Percentiles rank a stretch among this genome's conserved stretches.
phyloP scores from a whole-genome alignment of 805 yeast species.

The Wilhelminamyces savonicus region DNA sequence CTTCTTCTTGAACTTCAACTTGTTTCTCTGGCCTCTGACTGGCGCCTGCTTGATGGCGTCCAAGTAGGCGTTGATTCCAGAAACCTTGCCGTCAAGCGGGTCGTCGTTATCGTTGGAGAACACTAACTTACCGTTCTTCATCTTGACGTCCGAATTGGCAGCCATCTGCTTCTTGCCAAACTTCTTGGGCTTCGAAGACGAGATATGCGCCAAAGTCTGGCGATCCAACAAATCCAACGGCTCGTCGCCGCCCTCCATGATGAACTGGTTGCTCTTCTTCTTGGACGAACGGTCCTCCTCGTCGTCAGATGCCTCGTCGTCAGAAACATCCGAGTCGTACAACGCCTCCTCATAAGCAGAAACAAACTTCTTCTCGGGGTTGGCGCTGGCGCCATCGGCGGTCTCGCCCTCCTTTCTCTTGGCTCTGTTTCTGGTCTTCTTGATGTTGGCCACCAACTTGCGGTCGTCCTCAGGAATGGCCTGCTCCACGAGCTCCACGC shows the following conservation, averaged over 20 bases:
- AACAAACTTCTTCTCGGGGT: slow-evolving; percentile 47
- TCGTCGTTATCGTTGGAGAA: slow-evolving; percentile 49
- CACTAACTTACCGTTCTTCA: slow-evolving; percentile 63
- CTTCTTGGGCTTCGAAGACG: slow-evolving; percentile 78
- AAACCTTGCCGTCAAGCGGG: slow-evolving; percentile 30
- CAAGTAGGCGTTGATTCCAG: slow-evolving; percentile 84
- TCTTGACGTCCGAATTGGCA: slow-evolving; percentile 26
- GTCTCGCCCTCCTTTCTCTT: slow-evolving; percentile 55
- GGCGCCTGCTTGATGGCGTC: slow-evolving; percentile 94
- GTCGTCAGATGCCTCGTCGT: slow-evolving; percentile 50
- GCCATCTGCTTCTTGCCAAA: slow-evolving; percentile 38
- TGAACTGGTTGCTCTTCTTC: slow-evolving; percentile 50
- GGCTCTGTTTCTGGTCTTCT: slow-evolving; percentile 78
- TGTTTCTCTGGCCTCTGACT: slow-evolving; percentile 87
- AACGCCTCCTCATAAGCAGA: slow-evolving; percentile 92
- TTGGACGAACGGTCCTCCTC: slow-evolving; percentile 31
- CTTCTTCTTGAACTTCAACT: slow-evolving; percentile 76
- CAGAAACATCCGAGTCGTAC: slow-evolving; percentile 64
- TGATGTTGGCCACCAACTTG: slow-evolving; percentile 77
- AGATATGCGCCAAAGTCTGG: slow-evolving; percentile 77
- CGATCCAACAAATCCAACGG: slow-evolving; percentile 90
- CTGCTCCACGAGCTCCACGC: slow-evolving; percentile 75
- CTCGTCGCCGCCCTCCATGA: slow-evolving; percentile 65
- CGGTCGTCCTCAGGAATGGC: slow-evolving; percentile 87
- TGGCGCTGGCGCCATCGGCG: slow-evolving; percentile 24